Percentiles rank a stretch among this genome's conserved stretches.
phyloP scores from a whole-genome alignment of 805 yeast species.

The Candida arabinofermentans region DNA sequence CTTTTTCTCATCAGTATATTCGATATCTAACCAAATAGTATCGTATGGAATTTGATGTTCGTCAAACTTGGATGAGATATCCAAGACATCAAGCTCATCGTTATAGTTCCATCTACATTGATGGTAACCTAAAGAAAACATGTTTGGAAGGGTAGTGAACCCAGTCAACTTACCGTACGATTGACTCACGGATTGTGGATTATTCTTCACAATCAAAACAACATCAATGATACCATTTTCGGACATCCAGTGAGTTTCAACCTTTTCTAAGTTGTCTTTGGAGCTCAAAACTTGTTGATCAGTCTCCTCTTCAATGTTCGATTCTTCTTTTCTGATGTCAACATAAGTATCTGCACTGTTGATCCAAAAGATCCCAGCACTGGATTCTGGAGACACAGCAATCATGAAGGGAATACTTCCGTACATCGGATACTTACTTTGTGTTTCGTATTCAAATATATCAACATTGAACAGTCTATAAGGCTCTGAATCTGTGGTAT shows the following conservation, averaged over 20 bases:
- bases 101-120: conserved; percentile 98
- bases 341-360: conserved; percentile 91
- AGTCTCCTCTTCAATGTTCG: conserved; percentile 3
- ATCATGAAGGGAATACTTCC: conserved; percentile 90
- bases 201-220: conserved; percentile 55
- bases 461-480: conserved; percentile 91
- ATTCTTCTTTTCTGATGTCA: conserved; percentile 49
- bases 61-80: conserved; percentile 68
- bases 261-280: conserved; percentile 6
- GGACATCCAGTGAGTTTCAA: conserved; percentile 83
- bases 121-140: conserved; percentile 84
- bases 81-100: conserved; percentile 80
- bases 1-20: conserved; percentile 80
- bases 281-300: conserved; percentile 5
- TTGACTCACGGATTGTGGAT: conserved; percentile 51
- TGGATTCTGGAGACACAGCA: conserved; percentile 51
- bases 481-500: conserved; percentile 64
- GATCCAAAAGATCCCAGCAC: conserved; percentile 86
- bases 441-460: conserved; percentile 86
- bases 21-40: conserved; percentile 91
- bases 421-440: conserved; percentile 86
- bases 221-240: conserved; percentile 85
- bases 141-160: conserved; percentile 63
- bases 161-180: conserved; percentile 75
- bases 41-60: conserved; percentile 76